Conservation (phyloP, 441 rosid species). For the Pelargonium cotyledonis region DNA sequence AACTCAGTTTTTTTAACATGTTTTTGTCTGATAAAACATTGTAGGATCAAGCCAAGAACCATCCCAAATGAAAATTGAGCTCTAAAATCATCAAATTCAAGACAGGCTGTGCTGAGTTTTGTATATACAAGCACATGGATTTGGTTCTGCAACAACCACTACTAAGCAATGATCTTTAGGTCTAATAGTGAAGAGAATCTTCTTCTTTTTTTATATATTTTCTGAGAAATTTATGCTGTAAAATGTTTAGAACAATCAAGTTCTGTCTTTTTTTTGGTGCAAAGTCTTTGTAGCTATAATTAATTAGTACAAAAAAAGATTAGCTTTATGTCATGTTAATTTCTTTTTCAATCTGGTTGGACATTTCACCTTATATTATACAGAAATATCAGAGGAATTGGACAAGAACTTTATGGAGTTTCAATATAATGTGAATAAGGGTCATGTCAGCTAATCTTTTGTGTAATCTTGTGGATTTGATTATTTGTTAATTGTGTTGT, state of each 20-base stretch:
- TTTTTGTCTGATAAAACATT: constrained; percentile 1
- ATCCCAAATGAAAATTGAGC: constrained; percentile 54
- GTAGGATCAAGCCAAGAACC: constrained; percentile 45
- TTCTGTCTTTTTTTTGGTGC: constrained; percentile 27
- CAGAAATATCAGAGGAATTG: constrained; percentile 6
- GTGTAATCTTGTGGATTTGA: constrained; percentile 42
- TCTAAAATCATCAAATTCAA: constrained; percentile 25
- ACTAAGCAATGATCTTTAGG: constrained; percentile 24
- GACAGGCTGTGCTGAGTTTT: constrained; percentile 25
- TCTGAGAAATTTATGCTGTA: constrained; percentile 32
- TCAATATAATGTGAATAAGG: constrained; percentile 8
- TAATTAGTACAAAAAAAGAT: constrained; percentile 21
- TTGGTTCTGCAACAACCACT: background rate
- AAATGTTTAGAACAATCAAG: constrained; percentile 18
- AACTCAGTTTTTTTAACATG: too few relatives aligned
- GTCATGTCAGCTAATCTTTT: constrained; percentile 40
- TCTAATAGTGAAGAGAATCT: constrained; percentile 21
- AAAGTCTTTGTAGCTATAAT: constrained; percentile 34
- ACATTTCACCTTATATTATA: constrained; percentile 14
- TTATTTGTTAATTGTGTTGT: constrained; percentile 35
- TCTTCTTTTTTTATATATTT: constrained; percentile 11
- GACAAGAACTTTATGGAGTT: constrained; percentile 11
- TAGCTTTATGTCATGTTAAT: background rate
- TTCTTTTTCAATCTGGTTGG: constrained; percentile 14
- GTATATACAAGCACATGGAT: constrained; percentile 46